Percentiles rank a stretch among this genome's conserved stretches.
Conservation (phyloP, 306 rosid genomes). For the Prunus campanulata region DNA sequence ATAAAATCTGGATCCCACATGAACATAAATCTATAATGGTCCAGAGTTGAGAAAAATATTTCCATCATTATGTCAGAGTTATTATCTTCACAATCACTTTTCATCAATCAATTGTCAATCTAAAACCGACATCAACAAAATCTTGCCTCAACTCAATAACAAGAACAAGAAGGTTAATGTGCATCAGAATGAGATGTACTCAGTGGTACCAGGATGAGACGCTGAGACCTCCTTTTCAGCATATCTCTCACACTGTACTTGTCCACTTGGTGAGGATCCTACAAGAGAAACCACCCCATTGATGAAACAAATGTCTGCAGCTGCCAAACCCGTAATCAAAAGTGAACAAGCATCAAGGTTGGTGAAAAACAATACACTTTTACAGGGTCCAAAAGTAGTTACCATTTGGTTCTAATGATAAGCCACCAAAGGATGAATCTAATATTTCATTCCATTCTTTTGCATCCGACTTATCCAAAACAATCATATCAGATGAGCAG, state of each 20-base stretch:
- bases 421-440: slow-evolving; percentile 34
- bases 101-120: background rate
- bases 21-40: background rate
- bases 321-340: slow-evolving; percentile 24
- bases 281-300: slow-evolving; percentile 5
- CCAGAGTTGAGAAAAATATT: background rate
- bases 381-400: slow-evolving; percentile 19
- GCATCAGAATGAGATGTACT: background rate
- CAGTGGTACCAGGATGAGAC: slow-evolving; percentile 27
- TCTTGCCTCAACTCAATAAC: background rate
- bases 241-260: slow-evolving; percentile 17
- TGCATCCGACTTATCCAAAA: slow-evolving; percentile 19
- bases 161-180: slow-evolving; percentile 4
- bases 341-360: slow-evolving; percentile 15
- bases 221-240: slow-evolving; percentile 24
- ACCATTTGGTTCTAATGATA: slow-evolving; percentile 45
- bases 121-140: background rate
- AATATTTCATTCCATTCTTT: slow-evolving; percentile 27
- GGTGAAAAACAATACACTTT: slow-evolving; percentile 13
- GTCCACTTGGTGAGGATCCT: slow-evolving; percentile 28
- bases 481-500: slow-evolving; percentile 11
- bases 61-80: background rate
- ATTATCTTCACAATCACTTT: background rate
- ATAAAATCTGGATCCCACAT: background rate
- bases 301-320: slow-evolving; percentile 17